These are phyloP conservation scores for Trametes polyzona DNA, from an alignment of 1,284 basidiomycete species.

Conservation along the genomic window DNA sequence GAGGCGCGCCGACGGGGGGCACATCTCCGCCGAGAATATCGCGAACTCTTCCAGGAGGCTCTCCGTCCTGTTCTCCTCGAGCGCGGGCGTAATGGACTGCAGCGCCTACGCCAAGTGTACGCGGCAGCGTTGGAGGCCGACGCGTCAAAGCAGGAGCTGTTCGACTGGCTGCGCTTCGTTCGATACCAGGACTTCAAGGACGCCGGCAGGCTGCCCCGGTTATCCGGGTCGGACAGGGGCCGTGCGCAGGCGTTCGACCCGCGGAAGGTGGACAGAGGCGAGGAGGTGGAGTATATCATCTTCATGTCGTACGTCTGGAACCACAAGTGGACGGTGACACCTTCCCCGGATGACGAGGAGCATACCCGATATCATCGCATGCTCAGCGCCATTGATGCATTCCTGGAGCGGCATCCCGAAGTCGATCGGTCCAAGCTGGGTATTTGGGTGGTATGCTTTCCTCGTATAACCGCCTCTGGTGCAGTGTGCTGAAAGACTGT, in stretches of 20 bases:
- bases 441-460: background rate
- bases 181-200: background rate
- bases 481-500: background rate
- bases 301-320: constrained; percentile 3
- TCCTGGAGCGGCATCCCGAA: background rate
- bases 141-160: background rate
- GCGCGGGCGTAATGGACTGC: background rate
- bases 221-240: background rate
- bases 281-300: background rate
- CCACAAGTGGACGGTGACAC: background rate
- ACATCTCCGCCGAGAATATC: background rate
- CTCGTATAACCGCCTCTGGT: too few species aligned
- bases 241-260: background rate
- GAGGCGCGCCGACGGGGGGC: background rate
- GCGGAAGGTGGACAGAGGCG: background rate
- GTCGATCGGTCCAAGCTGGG: background rate
- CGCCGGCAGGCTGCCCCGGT: background rate
- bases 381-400: background rate
- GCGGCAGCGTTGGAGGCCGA: background rate
- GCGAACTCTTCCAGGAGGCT: background rate
- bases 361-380: constrained; percentile 4
- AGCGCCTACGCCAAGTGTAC: background rate
- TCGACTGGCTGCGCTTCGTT: background rate
- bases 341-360: background rate
- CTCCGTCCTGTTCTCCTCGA: background rate